phyloP scores from a whole-genome alignment of 345 rosid species.

The Melaleuca quinquenervia region DNA sequence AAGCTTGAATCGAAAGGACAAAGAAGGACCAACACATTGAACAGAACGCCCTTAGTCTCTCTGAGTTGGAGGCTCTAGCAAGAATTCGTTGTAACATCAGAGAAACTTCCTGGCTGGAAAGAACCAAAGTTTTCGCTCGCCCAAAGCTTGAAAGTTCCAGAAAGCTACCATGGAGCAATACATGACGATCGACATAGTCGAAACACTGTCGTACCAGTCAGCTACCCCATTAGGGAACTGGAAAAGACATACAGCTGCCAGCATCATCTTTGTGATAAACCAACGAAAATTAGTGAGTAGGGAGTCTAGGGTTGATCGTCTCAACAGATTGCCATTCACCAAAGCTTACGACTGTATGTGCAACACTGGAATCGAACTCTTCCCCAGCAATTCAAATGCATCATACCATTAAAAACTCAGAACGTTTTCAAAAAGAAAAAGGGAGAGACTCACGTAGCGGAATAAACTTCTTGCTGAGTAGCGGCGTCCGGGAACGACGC shows the following conservation, averaged over 20 bases:
- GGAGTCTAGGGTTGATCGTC: neutral
- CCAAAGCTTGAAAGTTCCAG: neutral
- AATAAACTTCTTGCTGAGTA: conserved; percentile 72
- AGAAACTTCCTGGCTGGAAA: neutral
- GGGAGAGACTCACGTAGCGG: conserved; percentile 57
- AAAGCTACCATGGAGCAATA: neutral
- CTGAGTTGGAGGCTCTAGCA: neutral
- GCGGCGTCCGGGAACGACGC: conserved; percentile 75
- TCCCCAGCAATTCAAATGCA: neutral
- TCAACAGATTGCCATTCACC: neutral
- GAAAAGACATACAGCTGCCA: neutral
- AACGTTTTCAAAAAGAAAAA: neutral
- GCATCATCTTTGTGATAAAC: neutral
- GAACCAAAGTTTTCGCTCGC: neutral
- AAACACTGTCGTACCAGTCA: neutral
- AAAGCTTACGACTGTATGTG: neutral
- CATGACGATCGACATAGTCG: rapidly evolving
- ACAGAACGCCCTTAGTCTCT: neutral
- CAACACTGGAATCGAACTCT: neutral
- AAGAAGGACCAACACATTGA: neutral
- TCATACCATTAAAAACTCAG: neutral
- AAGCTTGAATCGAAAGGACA: neutral
- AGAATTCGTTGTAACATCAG: neutral
- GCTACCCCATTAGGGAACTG: neutral
- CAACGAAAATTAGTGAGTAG: neutral